phyloP scores from a whole-genome alignment of 805 yeast genomes.

The Pichia cephalocereana region DNA sequence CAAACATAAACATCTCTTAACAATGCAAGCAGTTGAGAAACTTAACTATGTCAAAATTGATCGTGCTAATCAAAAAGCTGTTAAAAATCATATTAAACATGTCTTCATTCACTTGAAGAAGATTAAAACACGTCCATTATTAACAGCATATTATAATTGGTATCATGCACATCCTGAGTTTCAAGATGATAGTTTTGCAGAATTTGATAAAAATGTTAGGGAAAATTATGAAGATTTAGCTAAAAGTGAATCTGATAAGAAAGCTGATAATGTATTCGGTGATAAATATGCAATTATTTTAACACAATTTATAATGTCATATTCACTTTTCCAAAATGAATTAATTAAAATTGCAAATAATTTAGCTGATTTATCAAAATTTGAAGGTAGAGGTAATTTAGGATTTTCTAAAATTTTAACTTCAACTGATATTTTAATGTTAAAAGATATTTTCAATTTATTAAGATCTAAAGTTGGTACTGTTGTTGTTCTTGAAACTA shows the following conservation, averaged over 20 bases:
- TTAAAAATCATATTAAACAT: conserved; percentile 9
- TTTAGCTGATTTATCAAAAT: conserved; percentile 1
- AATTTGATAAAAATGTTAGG: conserved; percentile 3
- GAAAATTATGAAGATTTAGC: not conserved
- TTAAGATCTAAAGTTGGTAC: not conserved
- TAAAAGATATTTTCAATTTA: conserved; percentile 7
- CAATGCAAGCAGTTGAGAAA: not conserved
- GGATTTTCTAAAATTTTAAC: conserved; percentile 2
- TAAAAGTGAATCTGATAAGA: not conserved
- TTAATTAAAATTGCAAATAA: conserved; percentile 1
- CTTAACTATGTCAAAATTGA: conserved; percentile 5
- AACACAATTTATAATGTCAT: not conserved
- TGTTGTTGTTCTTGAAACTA: conserved; percentile 5
- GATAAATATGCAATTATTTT: conserved; percentile 8
- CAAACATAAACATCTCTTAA: not conserved
- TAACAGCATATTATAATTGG: conserved; percentile 16
- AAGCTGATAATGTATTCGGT: conserved; percentile 3
- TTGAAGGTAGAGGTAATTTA: conserved; percentile 4
- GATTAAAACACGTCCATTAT: conserved; percentile 15
- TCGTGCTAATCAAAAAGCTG: conserved; percentile 8
- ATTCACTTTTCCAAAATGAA: conserved; percentile 1
- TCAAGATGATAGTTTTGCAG: not conserved
- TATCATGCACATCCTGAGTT: conserved; percentile 4
- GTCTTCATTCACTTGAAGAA: conserved; percentile 18
- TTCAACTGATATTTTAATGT: conserved; percentile 3